Percentiles rank a stretch among this genome's conserved stretches.
Evolutionary conservation across 495 filamentous ascomycete genomes (phyloP).

Genomic region (Neurospora pannonica): DNA sequence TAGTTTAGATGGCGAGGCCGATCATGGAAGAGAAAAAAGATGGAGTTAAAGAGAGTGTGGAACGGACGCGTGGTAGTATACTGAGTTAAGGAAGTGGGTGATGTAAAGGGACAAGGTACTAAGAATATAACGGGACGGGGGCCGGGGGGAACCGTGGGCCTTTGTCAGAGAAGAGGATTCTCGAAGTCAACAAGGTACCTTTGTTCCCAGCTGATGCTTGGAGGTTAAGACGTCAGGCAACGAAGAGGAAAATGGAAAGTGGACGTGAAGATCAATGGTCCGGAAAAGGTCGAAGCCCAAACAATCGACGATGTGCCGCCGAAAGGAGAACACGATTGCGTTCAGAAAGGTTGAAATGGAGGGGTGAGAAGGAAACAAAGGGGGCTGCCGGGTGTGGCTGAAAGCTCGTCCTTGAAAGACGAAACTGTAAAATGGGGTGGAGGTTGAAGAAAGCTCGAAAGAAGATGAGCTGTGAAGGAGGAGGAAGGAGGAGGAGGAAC

Average conservation of each 20-base stretch:
- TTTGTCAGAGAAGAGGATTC: slow-evolving; percentile 8
- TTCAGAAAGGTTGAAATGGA: not conserved
- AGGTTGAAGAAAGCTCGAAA: not conserved
- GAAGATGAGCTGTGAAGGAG: not conserved
- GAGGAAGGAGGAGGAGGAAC: not conserved
- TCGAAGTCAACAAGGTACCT: slow-evolving; percentile 3
- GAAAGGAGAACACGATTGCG: not conserved
- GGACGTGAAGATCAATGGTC: not conserved
- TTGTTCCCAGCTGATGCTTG: slow-evolving; percentile 8
- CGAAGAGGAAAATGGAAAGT: not conserved
- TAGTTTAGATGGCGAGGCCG: slow-evolving; percentile 10
- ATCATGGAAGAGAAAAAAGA: slow-evolving; percentile 16
- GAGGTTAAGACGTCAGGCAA: not conserved
- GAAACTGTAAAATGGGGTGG: not conserved
- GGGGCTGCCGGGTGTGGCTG: not conserved
- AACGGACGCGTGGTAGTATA: slow-evolving; percentile 7
- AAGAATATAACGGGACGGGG: slow-evolving; percentile 6
- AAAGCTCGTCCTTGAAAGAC: not conserved
- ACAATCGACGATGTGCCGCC: not conserved
- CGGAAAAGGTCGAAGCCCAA: not conserved
- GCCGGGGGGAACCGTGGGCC: not conserved
- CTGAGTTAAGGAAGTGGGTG: slow-evolving; percentile 2
- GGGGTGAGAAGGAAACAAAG: not conserved
- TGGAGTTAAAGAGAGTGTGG: slow-evolving; percentile 15
- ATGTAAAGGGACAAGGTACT: slow-evolving; percentile 8